Percentiles rank a stretch among this genome's conserved stretches.
Evolutionary conservation across 495 filamentous ascomycete genomes (phyloP).

Genomic region (Lasiosphaeria miniovina): DNA sequence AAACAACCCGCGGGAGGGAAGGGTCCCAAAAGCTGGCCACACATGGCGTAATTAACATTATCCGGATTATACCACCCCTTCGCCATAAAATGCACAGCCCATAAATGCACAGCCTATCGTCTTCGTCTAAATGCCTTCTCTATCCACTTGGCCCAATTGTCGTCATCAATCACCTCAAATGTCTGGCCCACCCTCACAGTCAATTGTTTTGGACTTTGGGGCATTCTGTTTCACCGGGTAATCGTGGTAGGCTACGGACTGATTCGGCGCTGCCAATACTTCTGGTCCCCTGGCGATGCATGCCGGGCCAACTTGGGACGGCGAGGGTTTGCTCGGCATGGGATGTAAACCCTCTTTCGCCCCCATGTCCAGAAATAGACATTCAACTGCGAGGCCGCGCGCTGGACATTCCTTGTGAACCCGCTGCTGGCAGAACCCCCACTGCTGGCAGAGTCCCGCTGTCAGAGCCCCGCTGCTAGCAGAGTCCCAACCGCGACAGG

Average conservation of each 20-base stretch:
- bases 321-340: background rate
- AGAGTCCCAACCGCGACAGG: background rate
- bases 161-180: background rate
- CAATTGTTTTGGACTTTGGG: background rate
- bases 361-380: background rate
- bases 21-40: no score
- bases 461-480: background rate
- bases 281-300: background rate
- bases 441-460: background rate
- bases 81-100: background rate
- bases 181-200: background rate
- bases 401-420: background rate
- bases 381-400: background rate
- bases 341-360: background rate
- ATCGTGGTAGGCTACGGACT: background rate
- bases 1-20: no score
- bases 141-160: background rate
- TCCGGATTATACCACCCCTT: background rate
- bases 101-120: background rate
- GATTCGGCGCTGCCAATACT: background rate
- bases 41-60: slow-evolving; percentile 13
- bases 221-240: background rate
- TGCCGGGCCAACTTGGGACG: background rate
- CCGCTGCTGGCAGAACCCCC: background rate
- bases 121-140: background rate